phyloP scores from a whole-genome alignment of 495 filamentous ascomycete species.

The Penicillium paradoxum region DNA sequence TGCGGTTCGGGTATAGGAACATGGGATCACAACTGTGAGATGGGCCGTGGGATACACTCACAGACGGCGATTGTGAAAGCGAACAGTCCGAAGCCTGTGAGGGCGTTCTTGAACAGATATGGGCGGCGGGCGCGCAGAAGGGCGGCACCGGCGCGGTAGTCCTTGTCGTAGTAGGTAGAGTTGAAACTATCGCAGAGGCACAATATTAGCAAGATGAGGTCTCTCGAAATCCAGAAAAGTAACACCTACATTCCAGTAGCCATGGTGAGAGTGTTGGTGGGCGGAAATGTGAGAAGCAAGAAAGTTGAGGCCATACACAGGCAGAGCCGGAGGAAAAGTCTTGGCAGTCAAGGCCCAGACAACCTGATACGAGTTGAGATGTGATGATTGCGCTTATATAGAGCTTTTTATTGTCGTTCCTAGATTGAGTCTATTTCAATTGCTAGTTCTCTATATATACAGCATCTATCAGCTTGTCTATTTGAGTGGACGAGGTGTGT shows the following conservation, averaged over 20 bases:
- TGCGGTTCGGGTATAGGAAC: background rate
- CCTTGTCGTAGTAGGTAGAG: slow-evolving; percentile 85
- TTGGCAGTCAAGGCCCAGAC: slow-evolving; percentile 17
- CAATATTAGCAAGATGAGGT: slow-evolving; percentile 9
- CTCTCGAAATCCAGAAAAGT: background rate
- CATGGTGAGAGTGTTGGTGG: slow-evolving; percentile 24
- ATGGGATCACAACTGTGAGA: background rate
- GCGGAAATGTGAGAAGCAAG: slow-evolving; percentile 3
- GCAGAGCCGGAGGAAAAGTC: slow-evolving; percentile 14
- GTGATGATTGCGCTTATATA: background rate
- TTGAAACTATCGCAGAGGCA: slow-evolving; percentile 50
- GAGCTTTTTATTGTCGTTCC: background rate
- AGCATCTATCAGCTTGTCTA: background rate
- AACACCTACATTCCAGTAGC: slow-evolving; percentile 41
- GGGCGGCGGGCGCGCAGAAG: slow-evolving; percentile 87
- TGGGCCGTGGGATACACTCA: slow-evolving; percentile 42
- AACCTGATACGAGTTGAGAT: slow-evolving; percentile 1
- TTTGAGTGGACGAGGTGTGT: background rate
- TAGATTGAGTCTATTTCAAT: background rate
- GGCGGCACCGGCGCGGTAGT: slow-evolving; percentile 72
- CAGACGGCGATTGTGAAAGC: slow-evolving; percentile 74
- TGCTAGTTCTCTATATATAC: background rate
- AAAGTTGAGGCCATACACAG: slow-evolving; percentile 8
- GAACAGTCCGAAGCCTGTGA: slow-evolving; percentile 66
- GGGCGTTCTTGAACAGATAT: slow-evolving; percentile 82